Evolutionary conservation across 2,329 filamentous ascomycete genomes (phyloP).

Genomic region (Lasiodiplodia sp.): DNA sequence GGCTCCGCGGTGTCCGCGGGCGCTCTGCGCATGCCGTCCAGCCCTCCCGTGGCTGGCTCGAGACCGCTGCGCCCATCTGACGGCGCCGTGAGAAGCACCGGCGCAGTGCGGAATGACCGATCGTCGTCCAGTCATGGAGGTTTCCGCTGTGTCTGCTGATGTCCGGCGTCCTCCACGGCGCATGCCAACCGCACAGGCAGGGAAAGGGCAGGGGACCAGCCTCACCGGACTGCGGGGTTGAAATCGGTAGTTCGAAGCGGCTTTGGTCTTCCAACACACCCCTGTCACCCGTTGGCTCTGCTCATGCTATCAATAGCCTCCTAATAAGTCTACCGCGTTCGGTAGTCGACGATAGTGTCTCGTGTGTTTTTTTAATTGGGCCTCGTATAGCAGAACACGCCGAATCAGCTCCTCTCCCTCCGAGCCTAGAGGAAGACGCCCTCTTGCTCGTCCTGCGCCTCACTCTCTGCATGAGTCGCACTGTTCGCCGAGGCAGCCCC

Average conservation of each 20-base stretch:
- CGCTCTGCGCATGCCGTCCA: not conserved
- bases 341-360: conserved; percentile 22
- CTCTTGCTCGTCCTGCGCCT: conserved; percentile 31
- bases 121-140: not conserved
- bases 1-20: not conserved
- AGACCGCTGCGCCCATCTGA: conserved; percentile 13
- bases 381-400: conserved; percentile 19
- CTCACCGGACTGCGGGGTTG: conserved; percentile 16
- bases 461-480: conserved; percentile 21
- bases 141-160: conserved; percentile 10
- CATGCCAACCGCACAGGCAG: conserved; percentile 18
- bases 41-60: conserved; percentile 6
- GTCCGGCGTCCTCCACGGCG: conserved; percentile 11
- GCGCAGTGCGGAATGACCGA: not conserved
- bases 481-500: conserved; percentile 21
- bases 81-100: not conserved
- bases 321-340: conserved; percentile 13
- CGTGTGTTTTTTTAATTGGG: conserved; percentile 11
- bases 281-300: conserved; percentile 1
- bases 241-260: conserved; percentile 22
- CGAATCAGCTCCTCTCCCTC: not conserved
- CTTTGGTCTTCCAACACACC: not conserved
- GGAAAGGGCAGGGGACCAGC: conserved; percentile 15
- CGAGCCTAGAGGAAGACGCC: conserved; percentile 34
- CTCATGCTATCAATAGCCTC: conserved; percentile 28